A percentile compares a stretch with the other conserved stretches of the same genome.
These are phyloP conservation scores for Colletotrichum salicis DNA, from an alignment of 2,329 filamentous ascomycete genomes.

Conservation along the genomic window DNA sequence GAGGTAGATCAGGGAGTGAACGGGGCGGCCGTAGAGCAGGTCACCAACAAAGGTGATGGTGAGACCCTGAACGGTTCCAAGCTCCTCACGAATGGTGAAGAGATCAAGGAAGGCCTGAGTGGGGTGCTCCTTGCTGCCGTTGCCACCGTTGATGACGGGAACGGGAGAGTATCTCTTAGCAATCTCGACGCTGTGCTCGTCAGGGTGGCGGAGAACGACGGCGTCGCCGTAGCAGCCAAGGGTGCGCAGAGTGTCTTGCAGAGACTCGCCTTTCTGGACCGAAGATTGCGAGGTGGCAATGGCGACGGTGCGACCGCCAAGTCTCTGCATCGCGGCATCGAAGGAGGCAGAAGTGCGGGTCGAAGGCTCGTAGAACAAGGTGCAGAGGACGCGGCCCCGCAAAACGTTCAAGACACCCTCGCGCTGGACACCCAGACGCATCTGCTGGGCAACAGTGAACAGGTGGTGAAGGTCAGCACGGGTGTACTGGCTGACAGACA, in stretches of 20 bases:
- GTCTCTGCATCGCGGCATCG: constrained; percentile 97
- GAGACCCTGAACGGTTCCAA: constrained; percentile 93
- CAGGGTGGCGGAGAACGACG: constrained; percentile 93
- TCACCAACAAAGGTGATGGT: constrained; percentile 97
- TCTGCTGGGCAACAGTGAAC: constrained; percentile 97
- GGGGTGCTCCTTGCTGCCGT: constrained; percentile 94
- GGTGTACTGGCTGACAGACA: constrained; percentile 91
- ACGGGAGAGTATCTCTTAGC: constrained; percentile 90
- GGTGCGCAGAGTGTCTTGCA: constrained; percentile 93
- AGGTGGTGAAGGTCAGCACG: constrained; percentile 90
- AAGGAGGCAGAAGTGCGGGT: constrained; percentile 96
- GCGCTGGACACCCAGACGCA: constrained; percentile 93
- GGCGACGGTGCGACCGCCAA: constrained; percentile 86
- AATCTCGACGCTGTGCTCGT: constrained; percentile 80
- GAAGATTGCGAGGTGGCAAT: constrained; percentile 87
- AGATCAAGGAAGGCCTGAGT: constrained; percentile 98
- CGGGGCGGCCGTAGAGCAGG: constrained; percentile 89
- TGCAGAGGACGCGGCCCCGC: constrained; percentile 86
- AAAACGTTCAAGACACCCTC: constrained; percentile 90
- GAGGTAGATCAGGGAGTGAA: constrained; percentile 94
- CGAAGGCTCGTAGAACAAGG: constrained; percentile 97
- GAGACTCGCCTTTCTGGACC: constrained; percentile 91
- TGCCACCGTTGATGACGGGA: constrained; percentile 96
- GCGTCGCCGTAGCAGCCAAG: constrained; percentile 95
- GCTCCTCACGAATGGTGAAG: constrained; percentile 97